Evolutionary conservation across 1,139 yeast species (phyloP).

Genomic region (Debaryomyces fabryi): DNA sequence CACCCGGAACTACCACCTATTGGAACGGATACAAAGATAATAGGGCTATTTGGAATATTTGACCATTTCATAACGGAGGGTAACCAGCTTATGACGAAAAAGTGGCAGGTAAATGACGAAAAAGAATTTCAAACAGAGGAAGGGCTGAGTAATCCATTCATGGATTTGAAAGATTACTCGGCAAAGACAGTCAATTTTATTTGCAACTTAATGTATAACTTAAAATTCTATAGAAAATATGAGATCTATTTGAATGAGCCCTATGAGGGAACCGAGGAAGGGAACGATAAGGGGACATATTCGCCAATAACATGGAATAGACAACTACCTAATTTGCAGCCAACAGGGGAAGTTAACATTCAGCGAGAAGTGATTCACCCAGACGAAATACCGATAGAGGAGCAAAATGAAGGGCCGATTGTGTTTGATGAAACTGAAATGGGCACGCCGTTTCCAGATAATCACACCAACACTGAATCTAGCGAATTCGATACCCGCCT

Average conservation of each 20-base stretch:
- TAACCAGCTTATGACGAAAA: not conserved
- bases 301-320: slow-evolving; percentile 6
- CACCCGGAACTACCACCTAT: not conserved
- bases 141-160: not conserved
- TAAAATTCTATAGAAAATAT: slow-evolving; percentile 9
- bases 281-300: not conserved
- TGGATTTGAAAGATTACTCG: slow-evolving; percentile 7
- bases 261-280: not conserved
- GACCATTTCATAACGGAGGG: slow-evolving; percentile 9
- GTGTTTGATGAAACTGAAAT: not conserved
- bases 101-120: not conserved
- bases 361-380: not conserved
- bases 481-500: not conserved
- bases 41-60: slow-evolving; percentile 16
- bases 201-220: slow-evolving; percentile 12
- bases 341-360: not conserved
- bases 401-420: not conserved
- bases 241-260: slow-evolving; percentile 11
- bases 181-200: slow-evolving; percentile 12
- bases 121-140: not conserved
- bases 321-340: slow-evolving; percentile 10
- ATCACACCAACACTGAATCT: not conserved
- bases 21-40: slow-evolving; percentile 1
- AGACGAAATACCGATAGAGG: not conserved
- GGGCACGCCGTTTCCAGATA: not conserved